Base-by-base conservation (phyloP, 192 early-diverging fungal species). In the Pecoramyces ruminantium region DNA sequence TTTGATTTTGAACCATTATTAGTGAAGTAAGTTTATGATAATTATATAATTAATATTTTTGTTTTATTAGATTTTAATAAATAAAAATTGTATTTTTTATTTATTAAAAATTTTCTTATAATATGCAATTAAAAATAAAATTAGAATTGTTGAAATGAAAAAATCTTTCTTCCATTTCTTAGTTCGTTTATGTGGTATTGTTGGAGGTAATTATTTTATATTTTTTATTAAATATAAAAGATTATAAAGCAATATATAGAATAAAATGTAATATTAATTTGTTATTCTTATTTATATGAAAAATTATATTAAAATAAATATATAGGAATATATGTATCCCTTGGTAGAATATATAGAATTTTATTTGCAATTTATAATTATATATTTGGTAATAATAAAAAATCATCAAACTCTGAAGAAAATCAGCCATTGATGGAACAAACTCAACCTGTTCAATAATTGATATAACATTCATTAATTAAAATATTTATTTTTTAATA, bases 1-100 rank as follows among this genome's bases (percentile, higher is more conserved):
- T 98, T 96, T 83, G 92, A 93, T 38, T 91, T 98, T 82, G 96
- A 98, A 84, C 92, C 96, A 28, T 92, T 98, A 79, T 91, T 91
- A 0, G 91, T 67, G 4, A 67, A 67, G 51, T 67, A 67, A 67
- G 25, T 67, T 34, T n/a, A n/a, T n/a, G n/a, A n/a, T n/a, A n/a
- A n/a, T n/a, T n/a, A n/a, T n/a, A n/a, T n/a, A n/a, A n/a, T n/a
- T n/a, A n/a, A n/a, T n/a, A n/a, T n/a, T n/a, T n/a, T n/a, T n/a
- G n/a, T n/a, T n/a, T n/a, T n/a, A n/a, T n/a, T n/a, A n/a, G n/a
- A 34, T 34, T 34, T 34, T 6, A 34, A 34, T 6, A 34, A 15
- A 39, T 13, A 39, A 39, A 39, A 14, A 39, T 39, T 39, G 1
- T 39, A 1, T 13, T 39, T 39, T 39, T 14, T 39, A 14, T 14